Evolutionary conservation across 441 rosid genomes (phyloP), one percentile per base, ranked within the genome.

Genomic region (Dalechampia spathulata): DNA sequence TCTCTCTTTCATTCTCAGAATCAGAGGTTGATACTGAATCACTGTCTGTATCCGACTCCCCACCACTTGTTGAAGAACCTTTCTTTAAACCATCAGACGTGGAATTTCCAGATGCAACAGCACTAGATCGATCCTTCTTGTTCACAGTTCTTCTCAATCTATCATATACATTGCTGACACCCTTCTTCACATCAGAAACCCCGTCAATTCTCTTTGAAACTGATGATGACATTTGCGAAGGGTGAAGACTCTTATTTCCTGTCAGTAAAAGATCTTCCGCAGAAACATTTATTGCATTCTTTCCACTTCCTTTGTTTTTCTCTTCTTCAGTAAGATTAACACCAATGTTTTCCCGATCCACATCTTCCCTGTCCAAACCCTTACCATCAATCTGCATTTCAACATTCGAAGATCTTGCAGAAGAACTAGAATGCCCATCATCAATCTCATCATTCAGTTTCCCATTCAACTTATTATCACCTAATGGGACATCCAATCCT

Each of bases 1-100:
- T 86, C 64, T 83, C 96, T 66, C 64, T 73, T 77, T 84, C 98
- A 64, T 79, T 79, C 58, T 83, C 96, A 49, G 92, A 85, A 70
- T 78, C 92, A 60, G 99, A 81, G 28, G 91, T 58, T 20, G 91
- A 84, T 55, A 73, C 87, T 10, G 91, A 88, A 64, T 74, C 81
- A 32, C 74, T 77, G 62, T 75, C 86, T 4, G 86, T 75, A 71
- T 74, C 88, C 52, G 85, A 82, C 16, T 65, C 85, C 58, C 58
- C 79, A 36, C 67, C 66, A 30, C 74, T 78, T 14, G 65, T 57
- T 6, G 61, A 66, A 52, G 74, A 63, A 38, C 32, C 61, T 68
- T 70, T 70, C 66, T 77, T 83, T 43, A 62, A 34, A 71, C 70
- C 73, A 71, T 65, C 72, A 58, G 79, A 65, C 28, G 68, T 62